These are phyloP conservation scores for Penicillium egyptiacum DNA, from an alignment of 495 filamentous ascomycete genomes.

Conservation along the genomic window DNA sequence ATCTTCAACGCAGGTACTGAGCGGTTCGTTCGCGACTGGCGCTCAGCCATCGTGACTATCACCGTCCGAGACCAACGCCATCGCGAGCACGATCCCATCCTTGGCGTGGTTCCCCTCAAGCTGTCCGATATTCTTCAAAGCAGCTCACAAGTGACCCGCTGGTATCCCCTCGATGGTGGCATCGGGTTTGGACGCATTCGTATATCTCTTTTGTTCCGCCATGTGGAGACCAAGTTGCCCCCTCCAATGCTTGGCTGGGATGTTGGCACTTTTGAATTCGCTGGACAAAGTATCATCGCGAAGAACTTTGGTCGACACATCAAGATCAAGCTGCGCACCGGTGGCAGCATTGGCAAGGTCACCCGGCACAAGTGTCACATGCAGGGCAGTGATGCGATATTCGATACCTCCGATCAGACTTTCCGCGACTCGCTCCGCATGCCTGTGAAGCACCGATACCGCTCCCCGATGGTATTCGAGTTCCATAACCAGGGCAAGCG, in stretches of 20 bases:
- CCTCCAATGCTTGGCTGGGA: conserved; percentile 85
- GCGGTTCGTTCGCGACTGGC: conserved; percentile 92
- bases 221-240: conserved; percentile 79
- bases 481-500: conserved; percentile 70
- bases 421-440: conserved; percentile 64
- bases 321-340: conserved; percentile 77
- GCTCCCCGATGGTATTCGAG: conserved; percentile 85
- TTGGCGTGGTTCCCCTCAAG: conserved; percentile 86
- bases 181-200: conserved; percentile 83
- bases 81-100: conserved; percentile 89
- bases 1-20: conserved; percentile 97
- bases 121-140: conserved; percentile 84
- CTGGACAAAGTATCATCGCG: conserved; percentile 61
- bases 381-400: conserved; percentile 63
- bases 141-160: conserved; percentile 72
- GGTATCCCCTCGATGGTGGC: conserved; percentile 68
- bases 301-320: conserved; percentile 55
- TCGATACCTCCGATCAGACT: conserved; percentile 61
- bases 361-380: conserved; percentile 53
- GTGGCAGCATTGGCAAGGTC: conserved; percentile 76
- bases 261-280: conserved; percentile 89
- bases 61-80: conserved; percentile 85
- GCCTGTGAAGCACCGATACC: conserved; percentile 85
- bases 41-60: conserved; percentile 79
- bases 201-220: conserved; percentile 85